Conservation (phyloP, 306 rosid genomes). For the Nissolia schottii region DNA sequence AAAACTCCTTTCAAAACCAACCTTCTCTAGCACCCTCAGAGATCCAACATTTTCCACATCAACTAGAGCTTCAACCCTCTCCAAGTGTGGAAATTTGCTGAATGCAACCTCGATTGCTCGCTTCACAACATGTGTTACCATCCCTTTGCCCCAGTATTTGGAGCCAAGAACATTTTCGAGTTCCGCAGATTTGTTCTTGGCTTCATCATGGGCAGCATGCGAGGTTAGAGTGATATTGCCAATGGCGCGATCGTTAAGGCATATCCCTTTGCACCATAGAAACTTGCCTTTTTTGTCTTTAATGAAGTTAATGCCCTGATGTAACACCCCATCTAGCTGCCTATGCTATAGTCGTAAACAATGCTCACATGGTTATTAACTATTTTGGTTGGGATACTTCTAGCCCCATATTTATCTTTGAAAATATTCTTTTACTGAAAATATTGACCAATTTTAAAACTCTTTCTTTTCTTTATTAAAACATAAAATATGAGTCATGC, state of each 20-base stretch:
- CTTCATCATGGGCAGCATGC: slow-evolving; percentile 17
- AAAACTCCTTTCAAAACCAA: slow-evolving; percentile 61
- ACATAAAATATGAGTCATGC: no score
- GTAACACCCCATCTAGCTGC: no score
- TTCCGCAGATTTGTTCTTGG: slow-evolving; percentile 37
- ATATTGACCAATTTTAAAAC: no score
- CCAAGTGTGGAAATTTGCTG: slow-evolving; percentile 45
- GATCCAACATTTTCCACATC: slow-evolving; percentile 64
- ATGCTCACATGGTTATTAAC: no score
- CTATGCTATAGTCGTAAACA: no score
- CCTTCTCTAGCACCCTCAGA: slow-evolving; percentile 64
- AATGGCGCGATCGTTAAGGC: slow-evolving; percentile 45
- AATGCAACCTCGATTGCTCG: slow-evolving; percentile 43
- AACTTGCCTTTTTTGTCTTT: slow-evolving; percentile 16
- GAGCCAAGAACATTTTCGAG: slow-evolving; percentile 60
- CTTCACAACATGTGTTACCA: slow-evolving; percentile 54
- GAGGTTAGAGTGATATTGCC: slow-evolving; percentile 44
- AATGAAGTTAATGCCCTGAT: slow-evolving; percentile 41
- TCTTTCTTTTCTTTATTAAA: no score
- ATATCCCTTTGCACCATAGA: slow-evolving; percentile 59
- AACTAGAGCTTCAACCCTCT: slow-evolving; percentile 71
- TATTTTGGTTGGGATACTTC: no score
- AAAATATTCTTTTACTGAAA: no score
- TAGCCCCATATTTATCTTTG: no score
- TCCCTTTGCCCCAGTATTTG: slow-evolving; percentile 69